Conservation (phyloP, 1,284 basidiomycete species). For the Puccinia polysora region DNA sequence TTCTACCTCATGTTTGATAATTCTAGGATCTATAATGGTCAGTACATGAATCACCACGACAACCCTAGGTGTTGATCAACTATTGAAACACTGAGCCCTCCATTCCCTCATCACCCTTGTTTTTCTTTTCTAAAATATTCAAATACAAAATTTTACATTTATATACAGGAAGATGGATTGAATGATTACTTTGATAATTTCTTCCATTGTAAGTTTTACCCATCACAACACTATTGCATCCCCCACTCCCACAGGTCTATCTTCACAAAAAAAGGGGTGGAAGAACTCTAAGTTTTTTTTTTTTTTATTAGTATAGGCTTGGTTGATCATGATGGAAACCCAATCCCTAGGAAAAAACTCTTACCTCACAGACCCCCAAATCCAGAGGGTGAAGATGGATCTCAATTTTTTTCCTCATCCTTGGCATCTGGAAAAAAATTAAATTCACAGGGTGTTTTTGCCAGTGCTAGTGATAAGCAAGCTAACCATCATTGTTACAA, state of each 20-base stretch:
- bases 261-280: not conserved
- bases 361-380: constrained; percentile 41
- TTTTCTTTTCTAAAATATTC: not conserved
- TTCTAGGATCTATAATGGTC: constrained; percentile 53
- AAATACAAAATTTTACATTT: constrained; percentile 42
- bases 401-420: not conserved
- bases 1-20: constrained; percentile 54
- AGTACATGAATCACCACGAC: not conserved
- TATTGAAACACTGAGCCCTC: not conserved
- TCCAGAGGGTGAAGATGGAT: not conserved
- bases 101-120: not conserved
- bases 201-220: constrained; percentile 33
- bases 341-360: constrained; percentile 26
- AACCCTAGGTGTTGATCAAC: not conserved
- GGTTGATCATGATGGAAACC: constrained; percentile 42
- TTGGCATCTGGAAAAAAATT: constrained; percentile 10
- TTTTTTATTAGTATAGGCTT: constrained; percentile 12
- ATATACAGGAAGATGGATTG: constrained; percentile 43
- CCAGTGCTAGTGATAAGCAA: not conserved
- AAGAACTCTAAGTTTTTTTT: not conserved
- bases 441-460: not conserved
- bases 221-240: too few relatives aligned
- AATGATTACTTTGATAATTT: constrained; percentile 44
- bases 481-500: too few relatives aligned
- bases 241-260: too few relatives aligned